Evolutionary conservation across 352 stramenopile species (phyloP), one percentile per base, ranked within the genome.

Genomic region (Globisporangium orthogonon): DNA sequence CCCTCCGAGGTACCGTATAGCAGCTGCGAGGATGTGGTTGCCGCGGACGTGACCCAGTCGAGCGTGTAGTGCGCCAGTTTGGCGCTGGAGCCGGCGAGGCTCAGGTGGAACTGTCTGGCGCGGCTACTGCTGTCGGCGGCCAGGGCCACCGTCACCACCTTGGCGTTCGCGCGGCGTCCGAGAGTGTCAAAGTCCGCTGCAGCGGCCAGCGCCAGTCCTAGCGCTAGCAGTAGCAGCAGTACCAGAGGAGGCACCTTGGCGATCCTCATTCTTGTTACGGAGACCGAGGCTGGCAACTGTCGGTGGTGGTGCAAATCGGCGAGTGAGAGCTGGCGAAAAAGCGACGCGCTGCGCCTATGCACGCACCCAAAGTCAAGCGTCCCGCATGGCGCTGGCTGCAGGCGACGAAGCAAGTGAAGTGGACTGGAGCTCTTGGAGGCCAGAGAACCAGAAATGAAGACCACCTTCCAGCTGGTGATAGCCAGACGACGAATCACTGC

Each of bases 81-180:
- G 30, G 40, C 59, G 65, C 64, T 73, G 50, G 44, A 58, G 23
- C 70, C 60, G 0, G 83, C 74, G 50, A 89, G 54, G 45, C 73
- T 89, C 50, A 91, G 66, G 57, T 91, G 80, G 63, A 87, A 91
- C 62, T 91, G 80, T 2, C n/a, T 30, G 10, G 11, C 10, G 48
- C 28, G 28, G 17, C 31, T 14, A 18, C 49, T 4, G 35, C n/a
- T 18, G 11, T 17, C 50, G 29, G 23, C 23, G 23, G 23, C 23
- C 23, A 23, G 23, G 23, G 23, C 33, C 35, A 14, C 37, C 1
- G 10, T 29, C 6, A 4, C 35, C 35, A 30, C 28, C n/a, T 35
- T 35, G 35, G 10, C 13, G 10, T 48, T 14, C 29, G 40, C 40
- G 40, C 40, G 15, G 13, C 40, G 23, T 29, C 45, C 18, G 11